Evolutionary conservation across 1,284 basidiomycete species (phyloP).

Genomic region (Schizopora paradoxa): DNA sequence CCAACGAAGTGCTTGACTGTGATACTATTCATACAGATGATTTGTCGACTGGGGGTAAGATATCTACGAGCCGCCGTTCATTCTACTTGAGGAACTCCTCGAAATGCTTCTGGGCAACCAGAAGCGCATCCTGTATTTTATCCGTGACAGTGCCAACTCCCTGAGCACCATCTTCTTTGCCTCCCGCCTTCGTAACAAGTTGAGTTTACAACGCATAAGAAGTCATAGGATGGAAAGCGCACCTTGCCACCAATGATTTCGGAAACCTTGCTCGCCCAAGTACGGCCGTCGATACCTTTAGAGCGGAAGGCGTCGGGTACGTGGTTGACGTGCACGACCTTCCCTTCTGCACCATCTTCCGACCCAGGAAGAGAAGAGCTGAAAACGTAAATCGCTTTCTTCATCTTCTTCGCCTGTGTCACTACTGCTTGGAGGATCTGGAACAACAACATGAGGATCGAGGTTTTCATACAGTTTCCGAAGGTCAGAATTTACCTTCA

Average conservation of each 20-base stretch:
- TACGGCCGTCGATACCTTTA: constrained; percentile 71
- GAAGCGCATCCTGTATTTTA: constrained; percentile 69
- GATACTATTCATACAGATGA: background rate
- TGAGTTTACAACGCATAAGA: constrained; percentile 14
- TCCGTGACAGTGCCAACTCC: constrained; percentile 71
- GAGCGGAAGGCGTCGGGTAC: constrained; percentile 62
- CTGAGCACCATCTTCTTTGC: constrained; percentile 86
- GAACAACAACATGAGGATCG: constrained; percentile 1
- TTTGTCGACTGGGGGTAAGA: background rate
- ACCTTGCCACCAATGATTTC: constrained; percentile 87
- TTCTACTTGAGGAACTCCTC: background rate
- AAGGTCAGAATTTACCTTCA: constrained; percentile 52
- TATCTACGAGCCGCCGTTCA: background rate
- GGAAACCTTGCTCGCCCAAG: constrained; percentile 76
- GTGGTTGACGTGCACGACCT: constrained; percentile 87
- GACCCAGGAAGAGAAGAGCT: no score
- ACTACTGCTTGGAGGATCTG: constrained; percentile 74
- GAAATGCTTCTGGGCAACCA: constrained; percentile 40
- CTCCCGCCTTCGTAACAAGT: constrained; percentile 65
- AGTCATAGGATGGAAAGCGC: constrained; percentile 20
- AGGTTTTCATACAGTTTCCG: background rate
- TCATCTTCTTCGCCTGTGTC: constrained; percentile 72
- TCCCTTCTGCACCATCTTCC: constrained; percentile 62
- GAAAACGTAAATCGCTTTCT: constrained; percentile 87
- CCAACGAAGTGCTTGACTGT: no score